phyloP scores from a whole-genome alignment of 148 eudicot species.

The Pouteria glomerata region DNA sequence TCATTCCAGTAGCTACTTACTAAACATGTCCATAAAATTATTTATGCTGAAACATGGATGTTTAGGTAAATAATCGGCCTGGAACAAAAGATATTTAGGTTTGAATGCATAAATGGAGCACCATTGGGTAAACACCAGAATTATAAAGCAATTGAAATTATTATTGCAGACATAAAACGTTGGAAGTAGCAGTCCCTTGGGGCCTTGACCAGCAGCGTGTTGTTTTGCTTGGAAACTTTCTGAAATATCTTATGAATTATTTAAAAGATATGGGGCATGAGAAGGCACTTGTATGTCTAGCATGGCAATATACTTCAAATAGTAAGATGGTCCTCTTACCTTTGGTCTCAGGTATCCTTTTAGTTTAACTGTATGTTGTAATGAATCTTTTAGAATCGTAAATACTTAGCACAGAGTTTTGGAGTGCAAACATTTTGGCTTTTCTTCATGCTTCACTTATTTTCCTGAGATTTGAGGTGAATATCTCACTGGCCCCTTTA shows the following conservation, averaged over 20 bases:
- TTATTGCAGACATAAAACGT: background rate
- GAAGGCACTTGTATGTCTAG: background rate
- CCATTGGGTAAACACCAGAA: background rate
- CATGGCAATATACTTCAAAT: background rate
- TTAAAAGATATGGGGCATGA: background rate
- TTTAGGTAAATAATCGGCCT: background rate
- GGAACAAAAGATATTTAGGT: background rate
- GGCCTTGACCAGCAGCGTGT: background rate
- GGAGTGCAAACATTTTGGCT: background rate
- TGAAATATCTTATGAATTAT: background rate
- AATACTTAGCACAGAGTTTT: background rate
- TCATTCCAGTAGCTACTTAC: background rate
- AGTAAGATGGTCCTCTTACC: background rate
- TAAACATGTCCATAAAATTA: background rate
- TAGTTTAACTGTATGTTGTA: background rate
- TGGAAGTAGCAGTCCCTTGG: background rate
- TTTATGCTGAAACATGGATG: background rate
- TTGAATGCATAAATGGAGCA: background rate
- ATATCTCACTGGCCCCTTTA: too few species aligned
- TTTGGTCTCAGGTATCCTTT: background rate
- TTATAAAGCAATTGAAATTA: background rate
- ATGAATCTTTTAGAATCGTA: background rate
- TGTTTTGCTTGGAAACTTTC: conserved; percentile 1
- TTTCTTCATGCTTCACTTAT: background rate
- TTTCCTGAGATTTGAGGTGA: background rate